Conservation (phyloP, 108 stramenopile species). For the Pseudonitzschia multiseries region DNA sequence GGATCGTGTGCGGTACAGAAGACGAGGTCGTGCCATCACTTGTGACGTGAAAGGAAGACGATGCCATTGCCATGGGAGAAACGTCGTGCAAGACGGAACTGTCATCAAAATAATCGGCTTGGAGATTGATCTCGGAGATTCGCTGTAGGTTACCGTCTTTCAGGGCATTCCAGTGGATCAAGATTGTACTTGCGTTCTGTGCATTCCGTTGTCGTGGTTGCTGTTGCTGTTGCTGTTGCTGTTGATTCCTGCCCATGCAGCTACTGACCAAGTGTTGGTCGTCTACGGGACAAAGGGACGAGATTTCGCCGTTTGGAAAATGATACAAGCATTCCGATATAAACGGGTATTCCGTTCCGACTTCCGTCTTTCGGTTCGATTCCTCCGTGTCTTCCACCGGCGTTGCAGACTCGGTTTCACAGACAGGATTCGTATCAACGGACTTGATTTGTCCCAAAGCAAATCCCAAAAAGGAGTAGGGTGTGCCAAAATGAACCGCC, state of each 20-base stretch:
- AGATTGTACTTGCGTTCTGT: background rate
- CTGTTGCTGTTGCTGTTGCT: too few species aligned
- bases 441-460: background rate
- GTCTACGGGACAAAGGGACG: background rate
- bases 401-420: background rate
- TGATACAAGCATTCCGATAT: background rate
- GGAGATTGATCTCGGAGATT: background rate
- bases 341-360: background rate
- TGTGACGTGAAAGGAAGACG: background rate
- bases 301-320: background rate
- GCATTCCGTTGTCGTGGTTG: background rate
- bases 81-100: background rate
- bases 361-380: background rate
- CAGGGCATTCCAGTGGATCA: constrained; percentile 2
- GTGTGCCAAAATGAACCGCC: background rate
- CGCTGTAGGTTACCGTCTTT: background rate
- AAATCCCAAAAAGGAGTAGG: background rate
- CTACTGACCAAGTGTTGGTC: background rate
- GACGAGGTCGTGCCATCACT: too few species aligned
- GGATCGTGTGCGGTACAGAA: background rate
- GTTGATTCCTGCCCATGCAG: background rate
- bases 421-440: background rate
- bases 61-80: background rate
- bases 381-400: background rate
- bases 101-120: background rate